Percentiles rank a stretch among this genome's conserved stretches.
Conservation (phyloP, 2,329 filamentous ascomycete species). For the Waltergamsia citrina region DNA sequence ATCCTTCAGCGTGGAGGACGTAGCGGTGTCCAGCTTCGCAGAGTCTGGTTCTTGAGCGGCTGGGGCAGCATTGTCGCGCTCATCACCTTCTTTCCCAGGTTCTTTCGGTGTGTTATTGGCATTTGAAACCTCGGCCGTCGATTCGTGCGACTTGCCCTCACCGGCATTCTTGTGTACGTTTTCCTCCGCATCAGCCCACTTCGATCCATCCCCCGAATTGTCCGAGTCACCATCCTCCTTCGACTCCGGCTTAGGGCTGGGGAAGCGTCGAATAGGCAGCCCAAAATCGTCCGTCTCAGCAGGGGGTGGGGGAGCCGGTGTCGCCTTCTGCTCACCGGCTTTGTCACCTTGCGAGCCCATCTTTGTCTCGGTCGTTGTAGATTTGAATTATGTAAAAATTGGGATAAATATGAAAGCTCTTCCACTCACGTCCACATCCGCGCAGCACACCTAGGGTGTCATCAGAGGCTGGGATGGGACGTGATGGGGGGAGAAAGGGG, state of each 20-base stretch:
- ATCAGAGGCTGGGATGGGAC: slow-evolving; percentile 4
- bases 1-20: no score
- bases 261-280: slow-evolving; percentile 48
- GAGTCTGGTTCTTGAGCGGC: neutral
- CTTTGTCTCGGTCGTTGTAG: no score
- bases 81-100: no score
- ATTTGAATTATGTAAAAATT: neutral
- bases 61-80: neutral
- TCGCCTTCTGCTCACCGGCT: slow-evolving; percentile 9
- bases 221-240: neutral
- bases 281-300: slow-evolving; percentile 54
- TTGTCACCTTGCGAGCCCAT: slow-evolving; percentile 12
- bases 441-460: slow-evolving; percentile 2
- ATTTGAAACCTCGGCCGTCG: neutral
- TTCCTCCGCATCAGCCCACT: neutral
- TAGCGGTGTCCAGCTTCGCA: neutral
- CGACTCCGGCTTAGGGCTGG: slow-evolving; percentile 16
- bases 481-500: neutral
- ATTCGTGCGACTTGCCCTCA: neutral
- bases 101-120: neutral
- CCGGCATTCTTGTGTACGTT: neutral
- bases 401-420: no score
- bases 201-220: slow-evolving; percentile 3
- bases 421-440: slow-evolving; percentile 4
- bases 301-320: neutral